A percentile compares a stretch with the other conserved stretches of the same genome.
phyloP scores from a whole-genome alignment of 2,329 filamentous ascomycete species.

The Aspergillus eucalypticola region DNA sequence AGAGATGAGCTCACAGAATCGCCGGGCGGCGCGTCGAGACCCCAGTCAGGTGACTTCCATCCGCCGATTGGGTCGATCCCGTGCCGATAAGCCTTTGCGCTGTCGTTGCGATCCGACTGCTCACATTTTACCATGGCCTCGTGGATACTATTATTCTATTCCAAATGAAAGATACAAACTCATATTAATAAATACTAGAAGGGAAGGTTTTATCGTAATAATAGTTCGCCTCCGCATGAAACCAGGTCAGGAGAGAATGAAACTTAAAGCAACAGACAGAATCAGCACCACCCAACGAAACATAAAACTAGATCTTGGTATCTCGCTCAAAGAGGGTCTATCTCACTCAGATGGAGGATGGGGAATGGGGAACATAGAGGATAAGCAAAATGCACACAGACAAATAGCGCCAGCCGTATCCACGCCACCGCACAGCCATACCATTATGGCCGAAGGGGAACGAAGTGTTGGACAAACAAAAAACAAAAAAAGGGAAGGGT shows the following conservation, averaged over 20 bases:
- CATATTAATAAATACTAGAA: background rate
- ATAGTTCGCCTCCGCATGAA: slow-evolving; percentile 12
- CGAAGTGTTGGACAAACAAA: slow-evolving; percentile 16
- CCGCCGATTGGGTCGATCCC: slow-evolving; percentile 11
- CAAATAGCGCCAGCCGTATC: slow-evolving; percentile 39
- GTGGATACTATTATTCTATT: background rate
- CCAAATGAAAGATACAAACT: background rate
- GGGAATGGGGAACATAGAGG: slow-evolving; percentile 27
- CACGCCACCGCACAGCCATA: slow-evolving; percentile 35
- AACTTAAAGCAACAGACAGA: slow-evolving; percentile 9
- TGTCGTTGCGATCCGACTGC: background rate
- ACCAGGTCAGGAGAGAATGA: slow-evolving; percentile 2
- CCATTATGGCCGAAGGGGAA: slow-evolving; percentile 29
- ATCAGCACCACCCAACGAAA: slow-evolving; percentile 21
- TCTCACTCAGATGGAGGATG: slow-evolving; percentile 35
- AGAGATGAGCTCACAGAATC: slow-evolving; percentile 32
- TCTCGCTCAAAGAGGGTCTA: slow-evolving; percentile 44
- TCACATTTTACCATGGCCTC: background rate
- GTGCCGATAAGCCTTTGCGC: slow-evolving; percentile 18
- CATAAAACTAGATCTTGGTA: slow-evolving; percentile 43
- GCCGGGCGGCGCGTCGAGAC: slow-evolving; percentile 33
- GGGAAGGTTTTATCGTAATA: slow-evolving; percentile 12
- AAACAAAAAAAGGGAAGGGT: slow-evolving; percentile 19
- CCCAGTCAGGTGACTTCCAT: slow-evolving; percentile 32
- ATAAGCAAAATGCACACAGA: slow-evolving; percentile 36